Conservation (phyloP, 108 stramenopile species). For the Conticribra guillardii region DNA sequence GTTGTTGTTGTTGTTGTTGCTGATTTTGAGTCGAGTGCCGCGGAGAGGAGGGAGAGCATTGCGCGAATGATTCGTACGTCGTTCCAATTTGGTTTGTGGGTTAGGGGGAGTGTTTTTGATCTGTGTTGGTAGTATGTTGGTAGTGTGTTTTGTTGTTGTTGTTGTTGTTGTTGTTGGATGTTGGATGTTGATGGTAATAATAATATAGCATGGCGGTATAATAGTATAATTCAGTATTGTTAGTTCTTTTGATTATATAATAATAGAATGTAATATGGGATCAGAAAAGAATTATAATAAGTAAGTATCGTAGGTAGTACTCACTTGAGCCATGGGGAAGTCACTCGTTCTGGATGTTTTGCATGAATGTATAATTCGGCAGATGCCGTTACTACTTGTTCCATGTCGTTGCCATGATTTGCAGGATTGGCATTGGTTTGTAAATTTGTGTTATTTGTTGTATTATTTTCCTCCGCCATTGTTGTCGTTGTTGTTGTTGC, state of each 20-base stretch:
- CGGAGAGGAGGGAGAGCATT: slow-evolving; percentile 50
- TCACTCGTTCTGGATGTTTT: slow-evolving; percentile 44
- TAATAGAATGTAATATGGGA: too few relatives aligned
- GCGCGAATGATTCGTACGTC: slow-evolving; percentile 55
- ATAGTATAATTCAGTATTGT: too few relatives aligned
- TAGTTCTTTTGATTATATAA: too few relatives aligned
- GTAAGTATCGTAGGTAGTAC: background rate
- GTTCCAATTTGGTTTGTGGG: slow-evolving; percentile 57
- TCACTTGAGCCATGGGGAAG: slow-evolving; percentile 44
- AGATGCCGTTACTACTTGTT: too few relatives aligned
- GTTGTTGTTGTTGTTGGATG: too few relatives aligned
- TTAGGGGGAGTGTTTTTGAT: slow-evolving; percentile 43
- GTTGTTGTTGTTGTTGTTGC: too few relatives aligned
- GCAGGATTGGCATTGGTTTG: background rate
- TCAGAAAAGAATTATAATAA: background rate
- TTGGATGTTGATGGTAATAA: too few relatives aligned
- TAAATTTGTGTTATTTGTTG: too few relatives aligned
- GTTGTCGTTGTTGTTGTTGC: background rate
- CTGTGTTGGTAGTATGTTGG: background rate
- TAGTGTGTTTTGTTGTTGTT: background rate
- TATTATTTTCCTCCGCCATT: too few relatives aligned
- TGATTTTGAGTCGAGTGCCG: too few relatives aligned
- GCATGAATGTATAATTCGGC: slow-evolving; percentile 57
- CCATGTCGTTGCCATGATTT: too few relatives aligned
- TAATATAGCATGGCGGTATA: too few relatives aligned